A percentile compares a stretch with the other conserved stretches of the same genome.
phyloP scores from a whole-genome alignment of 2,329 filamentous ascomycete species.

The Exophiala oligosperma region DNA sequence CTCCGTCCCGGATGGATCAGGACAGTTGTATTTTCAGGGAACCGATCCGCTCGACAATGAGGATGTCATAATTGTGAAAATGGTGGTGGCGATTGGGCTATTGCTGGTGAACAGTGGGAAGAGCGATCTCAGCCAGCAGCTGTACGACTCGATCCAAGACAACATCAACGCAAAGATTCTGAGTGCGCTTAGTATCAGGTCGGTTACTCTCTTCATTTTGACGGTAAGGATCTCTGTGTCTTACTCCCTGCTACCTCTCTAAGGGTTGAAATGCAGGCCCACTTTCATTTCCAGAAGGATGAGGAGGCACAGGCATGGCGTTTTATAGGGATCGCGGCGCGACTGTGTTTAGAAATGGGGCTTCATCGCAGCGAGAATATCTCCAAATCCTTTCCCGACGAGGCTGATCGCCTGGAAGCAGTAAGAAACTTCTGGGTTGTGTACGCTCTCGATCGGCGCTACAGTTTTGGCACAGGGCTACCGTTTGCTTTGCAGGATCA shows the following conservation, averaged over 20 bases:
- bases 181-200: too few relatives aligned
- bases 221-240: constrained; percentile 21
- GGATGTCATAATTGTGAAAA: constrained; percentile 33
- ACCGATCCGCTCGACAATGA: constrained; percentile 62
- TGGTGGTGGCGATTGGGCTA: too few relatives aligned
- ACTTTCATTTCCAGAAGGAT: constrained; percentile 81
- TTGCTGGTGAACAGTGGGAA: too few relatives aligned
- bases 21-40: constrained; percentile 55
- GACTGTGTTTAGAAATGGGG: constrained; percentile 77
- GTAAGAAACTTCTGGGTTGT: constrained; percentile 81
- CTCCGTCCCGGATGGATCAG: constrained; percentile 58
- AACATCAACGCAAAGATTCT: too few relatives aligned
- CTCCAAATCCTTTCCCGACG: constrained; percentile 64
- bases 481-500: constrained; percentile 83
- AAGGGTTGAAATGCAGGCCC: constrained; percentile 58
- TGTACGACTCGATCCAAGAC: too few relatives aligned
- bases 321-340: constrained; percentile 76
- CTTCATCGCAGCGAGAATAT: constrained; percentile 76
- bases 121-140: too few relatives aligned
- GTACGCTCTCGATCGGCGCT: constrained; percentile 80
- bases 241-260: constrained; percentile 46
- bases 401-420: constrained; percentile 66
- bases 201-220: too few relatives aligned
- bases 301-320: constrained; percentile 87
- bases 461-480: constrained; percentile 86